These are phyloP conservation scores for Backusella morwellensis DNA, from an alignment of 192 early-diverging fungal genomes.

Conservation along the genomic window DNA sequence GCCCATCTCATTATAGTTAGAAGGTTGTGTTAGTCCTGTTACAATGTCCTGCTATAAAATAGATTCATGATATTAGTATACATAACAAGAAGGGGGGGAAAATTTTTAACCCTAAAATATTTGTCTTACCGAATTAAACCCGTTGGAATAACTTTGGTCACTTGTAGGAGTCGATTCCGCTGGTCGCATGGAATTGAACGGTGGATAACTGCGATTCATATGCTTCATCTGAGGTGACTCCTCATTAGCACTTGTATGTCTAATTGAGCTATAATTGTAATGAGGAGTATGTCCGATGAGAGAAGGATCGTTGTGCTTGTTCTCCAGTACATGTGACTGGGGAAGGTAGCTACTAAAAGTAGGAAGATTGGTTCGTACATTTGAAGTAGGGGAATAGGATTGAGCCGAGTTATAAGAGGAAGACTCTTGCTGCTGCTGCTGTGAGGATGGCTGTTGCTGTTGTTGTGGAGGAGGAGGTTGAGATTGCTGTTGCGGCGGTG, in stretches of 20 bases:
- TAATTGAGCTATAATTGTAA: conserved; percentile 13
- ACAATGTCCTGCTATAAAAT: conserved; percentile 1
- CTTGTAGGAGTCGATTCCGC: background rate
- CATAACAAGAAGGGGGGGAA: background rate
- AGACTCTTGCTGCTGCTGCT: background rate
- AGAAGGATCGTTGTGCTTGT: conserved; percentile 2
- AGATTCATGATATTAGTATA: background rate
- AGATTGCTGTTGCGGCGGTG: background rate
- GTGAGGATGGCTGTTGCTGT: background rate
- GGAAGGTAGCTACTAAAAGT: background rate
- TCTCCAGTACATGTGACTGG: background rate
- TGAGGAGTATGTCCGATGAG: background rate
- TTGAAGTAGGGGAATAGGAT: conserved; percentile 8
- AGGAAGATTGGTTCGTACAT: background rate
- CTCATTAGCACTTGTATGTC: background rate
- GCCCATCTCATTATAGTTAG: background rate
- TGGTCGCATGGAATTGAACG: background rate
- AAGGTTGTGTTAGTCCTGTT: conserved; percentile 7
- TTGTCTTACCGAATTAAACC: conserved; percentile 12
- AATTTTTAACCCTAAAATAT: background rate
- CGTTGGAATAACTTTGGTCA: conserved; percentile 3
- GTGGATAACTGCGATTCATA: background rate
- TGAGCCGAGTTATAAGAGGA: background rate
- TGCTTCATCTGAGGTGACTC: background rate
- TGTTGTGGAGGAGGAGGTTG: background rate